phyloP scores from a whole-genome alignment of 2,329 filamentous ascomycete genomes.

The Fusarium sp. region DNA sequence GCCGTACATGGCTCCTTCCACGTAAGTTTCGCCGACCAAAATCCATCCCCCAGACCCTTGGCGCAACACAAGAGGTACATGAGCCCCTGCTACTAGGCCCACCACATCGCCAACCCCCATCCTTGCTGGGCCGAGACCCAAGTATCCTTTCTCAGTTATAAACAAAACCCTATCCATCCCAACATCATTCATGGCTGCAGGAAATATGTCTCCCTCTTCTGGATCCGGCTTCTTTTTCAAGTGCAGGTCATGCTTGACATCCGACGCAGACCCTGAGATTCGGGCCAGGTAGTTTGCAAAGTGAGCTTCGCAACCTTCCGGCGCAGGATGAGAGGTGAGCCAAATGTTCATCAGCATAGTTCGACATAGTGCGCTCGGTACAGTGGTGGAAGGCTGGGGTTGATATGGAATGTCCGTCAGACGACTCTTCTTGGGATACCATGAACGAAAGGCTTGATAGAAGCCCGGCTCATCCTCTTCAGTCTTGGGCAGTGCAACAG shows the following conservation, averaged over 20 bases:
- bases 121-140: background rate
- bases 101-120: background rate
- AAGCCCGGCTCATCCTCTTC: background rate
- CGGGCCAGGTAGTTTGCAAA: conserved; percentile 11
- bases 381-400: background rate
- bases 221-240: background rate
- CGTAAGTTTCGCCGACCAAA: conserved; percentile 8
- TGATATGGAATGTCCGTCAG: background rate
- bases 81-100: conserved; percentile 4
- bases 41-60: background rate
- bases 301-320: background rate
- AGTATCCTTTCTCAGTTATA: background rate
- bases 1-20: conserved; percentile 5
- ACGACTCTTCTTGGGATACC: background rate
- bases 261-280: background rate
- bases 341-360: conserved; percentile 11
- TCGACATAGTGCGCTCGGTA: background rate
- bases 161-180: conserved; percentile 2
- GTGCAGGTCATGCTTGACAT: background rate
- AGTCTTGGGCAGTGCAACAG: background rate
- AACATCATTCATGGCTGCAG: conserved; percentile 8
- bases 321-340: conserved; percentile 11
- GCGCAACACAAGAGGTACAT: background rate
- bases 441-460: background rate
- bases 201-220: conserved; percentile 16